Evolutionary conservation across 1,139 yeast genomes (phyloP).

Genomic region (Yamadazyma friedrichii): DNA sequence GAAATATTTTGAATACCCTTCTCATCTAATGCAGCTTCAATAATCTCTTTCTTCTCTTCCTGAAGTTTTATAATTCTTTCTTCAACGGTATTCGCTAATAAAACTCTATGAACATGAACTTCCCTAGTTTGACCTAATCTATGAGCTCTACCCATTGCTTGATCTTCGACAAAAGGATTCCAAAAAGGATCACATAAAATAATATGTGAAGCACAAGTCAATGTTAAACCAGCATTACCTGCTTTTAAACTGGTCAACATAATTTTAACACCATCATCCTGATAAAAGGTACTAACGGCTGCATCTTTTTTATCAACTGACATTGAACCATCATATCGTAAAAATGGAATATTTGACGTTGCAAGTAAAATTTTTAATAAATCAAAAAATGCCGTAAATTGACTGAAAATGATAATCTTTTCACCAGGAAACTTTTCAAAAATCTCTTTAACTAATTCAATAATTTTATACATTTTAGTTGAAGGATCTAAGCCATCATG

Average conservation of each 20-base stretch:
- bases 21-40: slow-evolving; percentile 76
- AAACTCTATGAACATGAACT: slow-evolving; percentile 71
- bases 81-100: slow-evolving; percentile 71
- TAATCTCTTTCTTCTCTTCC: slow-evolving; percentile 67
- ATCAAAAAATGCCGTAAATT: slow-evolving; percentile 78
- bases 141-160: slow-evolving; percentile 94
- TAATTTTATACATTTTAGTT: slow-evolving; percentile 53
- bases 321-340: slow-evolving; percentile 86
- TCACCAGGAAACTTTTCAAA: slow-evolving; percentile 46
- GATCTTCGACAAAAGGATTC: slow-evolving; percentile 96
- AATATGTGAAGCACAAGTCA: slow-evolving; percentile 92
- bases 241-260: slow-evolving; percentile 80
- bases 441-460: slow-evolving; percentile 46
- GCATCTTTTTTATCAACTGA: slow-evolving; percentile 60
- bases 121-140: slow-evolving; percentile 83
- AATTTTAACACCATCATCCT: slow-evolving; percentile 40
- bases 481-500: slow-evolving; percentile 43
- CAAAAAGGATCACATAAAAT: slow-evolving; percentile 91
- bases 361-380: slow-evolving; percentile 59
- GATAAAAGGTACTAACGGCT: slow-evolving; percentile 63
- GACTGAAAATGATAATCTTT: slow-evolving; percentile 77
- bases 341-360: slow-evolving; percentile 43
- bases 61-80: slow-evolving; percentile 82
- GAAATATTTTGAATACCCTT: slow-evolving; percentile 65
- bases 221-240: slow-evolving; percentile 89